phyloP scores from a whole-genome alignment of 495 filamentous ascomycete genomes.

The Acidiella bohemica region DNA sequence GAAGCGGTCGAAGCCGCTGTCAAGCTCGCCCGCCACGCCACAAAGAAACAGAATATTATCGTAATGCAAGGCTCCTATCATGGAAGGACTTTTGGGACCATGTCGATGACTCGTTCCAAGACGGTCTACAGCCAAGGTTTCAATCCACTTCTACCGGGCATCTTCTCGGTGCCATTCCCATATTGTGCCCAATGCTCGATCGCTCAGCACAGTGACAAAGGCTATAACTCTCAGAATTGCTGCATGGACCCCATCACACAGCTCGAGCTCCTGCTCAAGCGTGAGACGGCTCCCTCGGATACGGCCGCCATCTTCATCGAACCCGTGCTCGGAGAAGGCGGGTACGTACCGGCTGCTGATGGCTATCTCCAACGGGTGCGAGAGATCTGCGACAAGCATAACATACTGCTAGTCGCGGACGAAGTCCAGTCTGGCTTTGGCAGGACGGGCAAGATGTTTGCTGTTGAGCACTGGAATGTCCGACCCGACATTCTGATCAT shows the following conservation, averaged over 20 bases:
- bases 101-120: background rate
- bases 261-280: constrained; percentile 7
- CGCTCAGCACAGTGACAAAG: background rate
- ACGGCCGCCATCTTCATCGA: constrained; percentile 9
- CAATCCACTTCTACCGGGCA: background rate
- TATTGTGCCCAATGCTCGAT: background rate
- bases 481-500: constrained; percentile 11
- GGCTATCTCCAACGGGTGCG: constrained; percentile 4
- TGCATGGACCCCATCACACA: constrained; percentile 4
- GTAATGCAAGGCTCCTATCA: background rate
- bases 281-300: constrained; percentile 8
- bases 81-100: background rate
- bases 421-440: constrained; percentile 11
- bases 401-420: constrained; percentile 8
- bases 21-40: background rate
- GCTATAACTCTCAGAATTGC: background rate
- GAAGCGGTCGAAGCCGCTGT: background rate
- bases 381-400: constrained; percentile 13
- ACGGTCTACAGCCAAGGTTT: background rate
- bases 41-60: background rate
- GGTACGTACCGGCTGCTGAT: constrained; percentile 7
- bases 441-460: constrained; percentile 11
- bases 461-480: constrained; percentile 7
- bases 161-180: background rate
- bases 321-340: constrained; percentile 9